phyloP scores from a whole-genome alignment of 148 eudicot species.

The Spergularia marina region DNA sequence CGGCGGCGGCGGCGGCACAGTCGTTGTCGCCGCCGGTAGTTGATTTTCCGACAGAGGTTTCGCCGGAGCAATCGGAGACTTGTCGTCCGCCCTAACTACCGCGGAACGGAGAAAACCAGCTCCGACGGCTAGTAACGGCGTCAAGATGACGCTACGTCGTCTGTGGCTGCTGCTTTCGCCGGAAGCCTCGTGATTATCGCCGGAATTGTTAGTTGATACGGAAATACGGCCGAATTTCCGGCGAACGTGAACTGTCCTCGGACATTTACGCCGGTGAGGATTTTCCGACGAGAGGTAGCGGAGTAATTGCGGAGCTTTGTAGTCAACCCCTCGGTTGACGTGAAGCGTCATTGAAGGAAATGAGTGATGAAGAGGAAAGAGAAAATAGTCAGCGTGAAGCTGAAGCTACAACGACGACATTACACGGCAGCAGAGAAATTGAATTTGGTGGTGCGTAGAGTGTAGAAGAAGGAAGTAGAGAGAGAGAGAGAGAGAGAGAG shows the following conservation, averaged over 20 bases:
- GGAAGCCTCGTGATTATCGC: conserved; percentile 10
- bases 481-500: background rate
- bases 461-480: background rate
- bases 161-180: conserved; percentile 20
- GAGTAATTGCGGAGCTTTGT: conserved; percentile 6
- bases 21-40: background rate
- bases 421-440: background rate
- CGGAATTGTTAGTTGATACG: conserved; percentile 1
- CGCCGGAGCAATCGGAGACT: conserved; percentile 12
- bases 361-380: conserved; percentile 3
- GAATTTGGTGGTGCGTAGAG: conserved; percentile 4
- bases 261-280: conserved; percentile 5
- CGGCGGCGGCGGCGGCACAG: conserved; percentile 17
- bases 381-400: background rate
- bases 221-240: background rate
- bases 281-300: conserved; percentile 15
- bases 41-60: conserved; percentile 14
- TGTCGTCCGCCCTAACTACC: conserved; percentile 51
- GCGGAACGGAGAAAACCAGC: conserved; percentile 52
- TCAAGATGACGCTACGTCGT: conserved; percentile 51
- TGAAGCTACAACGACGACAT: conserved; percentile 1
- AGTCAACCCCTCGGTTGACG: conserved; percentile 16
- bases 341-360: conserved; percentile 22
- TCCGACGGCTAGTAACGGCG: conserved; percentile 63
- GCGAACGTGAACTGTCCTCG: background rate